phyloP scores from a whole-genome alignment of 202 grass and related monocot species.

The Musa balbisiana region DNA sequence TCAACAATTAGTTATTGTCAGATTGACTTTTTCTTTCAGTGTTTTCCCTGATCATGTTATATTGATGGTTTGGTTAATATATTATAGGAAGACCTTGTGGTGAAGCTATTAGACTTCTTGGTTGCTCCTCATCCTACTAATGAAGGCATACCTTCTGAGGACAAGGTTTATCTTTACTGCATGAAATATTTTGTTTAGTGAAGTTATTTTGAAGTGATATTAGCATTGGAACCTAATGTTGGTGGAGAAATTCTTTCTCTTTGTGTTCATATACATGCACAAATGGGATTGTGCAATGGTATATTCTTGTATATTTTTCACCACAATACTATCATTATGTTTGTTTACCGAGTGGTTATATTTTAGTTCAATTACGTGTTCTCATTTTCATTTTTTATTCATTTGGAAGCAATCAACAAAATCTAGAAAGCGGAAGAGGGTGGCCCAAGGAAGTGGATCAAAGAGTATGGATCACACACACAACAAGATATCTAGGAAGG shows the following conservation, averaged over 20 bases:
- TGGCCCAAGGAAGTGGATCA: conserved; percentile 6
- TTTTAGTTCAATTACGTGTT: neutral
- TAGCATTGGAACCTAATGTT: neutral
- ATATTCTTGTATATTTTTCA: neutral
- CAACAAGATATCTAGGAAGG: neutral
- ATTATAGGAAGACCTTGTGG: conserved; percentile 26
- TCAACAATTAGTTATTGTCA: neutral
- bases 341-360: neutral
- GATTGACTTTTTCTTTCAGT: neutral
- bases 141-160: conserved; percentile 5
- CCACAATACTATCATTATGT: neutral
- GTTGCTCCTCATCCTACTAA: conserved; percentile 31
- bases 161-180: conserved; percentile 22
- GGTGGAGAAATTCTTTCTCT: neutral
- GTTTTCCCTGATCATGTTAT: conserved; percentile 4
- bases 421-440: conserved; percentile 28
- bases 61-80: neutral
- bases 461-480: conserved; percentile 2
- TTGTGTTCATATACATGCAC: neutral
- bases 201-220: neutral
- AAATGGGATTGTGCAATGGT: neutral
- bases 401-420: conserved; percentile 15
- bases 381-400: neutral
- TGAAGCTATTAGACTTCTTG: conserved; percentile 35
- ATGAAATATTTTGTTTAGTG: neutral